These are phyloP conservation scores for Xylaria sp. DNA, from an alignment of 2,329 filamentous ascomycete species.

Conservation along the genomic window DNA sequence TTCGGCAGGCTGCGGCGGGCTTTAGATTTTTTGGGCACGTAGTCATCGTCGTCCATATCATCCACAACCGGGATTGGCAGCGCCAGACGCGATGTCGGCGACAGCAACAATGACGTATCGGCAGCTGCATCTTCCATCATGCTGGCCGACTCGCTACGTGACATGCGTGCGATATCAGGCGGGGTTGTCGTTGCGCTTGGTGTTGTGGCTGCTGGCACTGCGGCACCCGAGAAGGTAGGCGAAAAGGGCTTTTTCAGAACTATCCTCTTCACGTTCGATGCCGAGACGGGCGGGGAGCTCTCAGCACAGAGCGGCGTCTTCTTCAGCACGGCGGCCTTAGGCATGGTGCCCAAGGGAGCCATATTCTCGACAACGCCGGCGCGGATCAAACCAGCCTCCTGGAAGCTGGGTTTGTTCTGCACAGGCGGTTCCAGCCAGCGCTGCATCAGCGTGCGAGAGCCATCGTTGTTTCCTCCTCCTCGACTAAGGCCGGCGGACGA, in stretches of 20 bases:
- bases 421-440: slow-evolving; percentile 64
- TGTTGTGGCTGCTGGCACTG: slow-evolving; percentile 12
- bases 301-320: slow-evolving; percentile 47
- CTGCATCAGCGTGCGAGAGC: slow-evolving; percentile 57
- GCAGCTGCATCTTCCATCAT: slow-evolving; percentile 8
- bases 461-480: slow-evolving; percentile 36
- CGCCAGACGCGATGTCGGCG: slow-evolving; percentile 30
- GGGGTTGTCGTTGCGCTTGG: slow-evolving; percentile 40
- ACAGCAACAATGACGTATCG: slow-evolving; percentile 34
- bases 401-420: slow-evolving; percentile 71
- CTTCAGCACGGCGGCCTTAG: slow-evolving; percentile 67
- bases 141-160: slow-evolving; percentile 17
- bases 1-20: slow-evolving; percentile 25
- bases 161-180: slow-evolving; percentile 33
- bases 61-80: slow-evolving; percentile 35
- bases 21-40: slow-evolving; percentile 47
- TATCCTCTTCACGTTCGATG: slow-evolving; percentile 38
- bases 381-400: slow-evolving; percentile 75
- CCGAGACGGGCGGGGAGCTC: slow-evolving; percentile 10
- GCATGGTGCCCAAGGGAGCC: slow-evolving; percentile 78
- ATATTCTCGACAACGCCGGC: slow-evolving; percentile 82
- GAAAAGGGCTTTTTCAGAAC: slow-evolving; percentile 40
- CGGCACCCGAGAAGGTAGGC: slow-evolving; percentile 1
- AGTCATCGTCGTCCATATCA: slow-evolving; percentile 51
- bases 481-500: slow-evolving; percentile 38